Conservation (phyloP, 345 rosid genomes). For the Brassica incana region DNA sequence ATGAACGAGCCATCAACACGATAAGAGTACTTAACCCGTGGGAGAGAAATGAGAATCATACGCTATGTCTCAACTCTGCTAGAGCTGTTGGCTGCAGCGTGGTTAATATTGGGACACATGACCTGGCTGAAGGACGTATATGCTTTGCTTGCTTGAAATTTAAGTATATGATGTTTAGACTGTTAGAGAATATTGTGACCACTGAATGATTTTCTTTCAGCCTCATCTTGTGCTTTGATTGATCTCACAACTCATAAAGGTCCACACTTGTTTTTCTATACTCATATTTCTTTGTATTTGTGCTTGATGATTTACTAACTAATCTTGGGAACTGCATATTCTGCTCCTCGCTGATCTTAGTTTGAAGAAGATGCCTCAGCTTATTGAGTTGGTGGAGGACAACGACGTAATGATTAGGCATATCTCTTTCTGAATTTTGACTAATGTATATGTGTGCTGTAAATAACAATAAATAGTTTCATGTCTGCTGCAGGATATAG, state of each 20-base stretch:
- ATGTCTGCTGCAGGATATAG: conserved; percentile 61
- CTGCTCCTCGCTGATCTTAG: conserved; percentile 88
- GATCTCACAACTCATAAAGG: conserved; percentile 98
- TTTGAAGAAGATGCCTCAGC: conserved; percentile 97
- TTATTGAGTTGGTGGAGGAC: conserved; percentile 88
- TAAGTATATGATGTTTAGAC: neutral
- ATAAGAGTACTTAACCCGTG: conserved; percentile 82
- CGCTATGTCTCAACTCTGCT: conserved; percentile 87
- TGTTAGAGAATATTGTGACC: neutral
- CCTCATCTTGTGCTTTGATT: conserved; percentile 91
- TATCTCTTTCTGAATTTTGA: conserved; percentile 2
- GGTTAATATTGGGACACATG: conserved; percentile 79
- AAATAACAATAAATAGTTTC: neutral
- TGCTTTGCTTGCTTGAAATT: conserved; percentile 34
- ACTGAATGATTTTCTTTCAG: conserved; percentile 38
- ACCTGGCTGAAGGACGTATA: conserved; percentile 56
- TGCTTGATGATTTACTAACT: conserved; percentile 6
- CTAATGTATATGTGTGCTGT: neutral
- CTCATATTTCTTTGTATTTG: neutral
- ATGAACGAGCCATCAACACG: conserved; percentile 87
- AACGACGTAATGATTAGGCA: conserved; percentile 49
- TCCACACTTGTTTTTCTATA: conserved; percentile 19
- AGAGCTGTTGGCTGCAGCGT: conserved; percentile 95
- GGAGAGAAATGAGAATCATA: conserved; percentile 86
- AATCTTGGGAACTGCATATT: conserved; percentile 51